Conservation (phyloP, 2,329 filamentous ascomycete species). For the Alternaria metachromatica region DNA sequence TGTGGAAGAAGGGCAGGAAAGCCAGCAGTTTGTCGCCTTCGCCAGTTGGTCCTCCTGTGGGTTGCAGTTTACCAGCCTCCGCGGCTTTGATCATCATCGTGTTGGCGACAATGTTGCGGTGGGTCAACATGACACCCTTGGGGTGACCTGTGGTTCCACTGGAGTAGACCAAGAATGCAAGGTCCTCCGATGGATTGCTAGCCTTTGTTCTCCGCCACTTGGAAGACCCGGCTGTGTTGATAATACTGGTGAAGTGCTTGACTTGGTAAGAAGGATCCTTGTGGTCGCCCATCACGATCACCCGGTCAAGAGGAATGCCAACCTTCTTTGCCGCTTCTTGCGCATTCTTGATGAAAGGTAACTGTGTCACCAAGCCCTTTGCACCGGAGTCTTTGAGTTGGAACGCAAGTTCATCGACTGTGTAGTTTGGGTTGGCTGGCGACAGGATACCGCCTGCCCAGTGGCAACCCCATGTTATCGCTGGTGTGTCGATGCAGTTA, state of each 20-base stretch:
- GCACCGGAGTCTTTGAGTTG: slow-evolving; percentile 82
- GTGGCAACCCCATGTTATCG: slow-evolving; percentile 76
- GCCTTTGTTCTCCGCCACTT: slow-evolving; percentile 65
- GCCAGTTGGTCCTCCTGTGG: slow-evolving; percentile 65
- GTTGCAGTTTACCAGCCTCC: slow-evolving; percentile 60
- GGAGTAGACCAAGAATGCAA: slow-evolving; percentile 86
- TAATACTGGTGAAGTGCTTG: slow-evolving; percentile 76
- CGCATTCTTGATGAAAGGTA: slow-evolving; percentile 68
- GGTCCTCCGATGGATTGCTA: slow-evolving; percentile 71
- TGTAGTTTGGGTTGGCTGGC: slow-evolving; percentile 91
- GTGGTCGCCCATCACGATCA: slow-evolving; percentile 77
- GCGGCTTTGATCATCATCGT: slow-evolving; percentile 51
- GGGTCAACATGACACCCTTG: slow-evolving; percentile 88
- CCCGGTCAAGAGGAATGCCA: slow-evolving; percentile 73
- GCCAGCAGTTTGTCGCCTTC: slow-evolving; percentile 76
- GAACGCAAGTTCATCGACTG: slow-evolving; percentile 79
- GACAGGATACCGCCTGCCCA: slow-evolving; percentile 84
- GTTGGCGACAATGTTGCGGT: slow-evolving; percentile 83
- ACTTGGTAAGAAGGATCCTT: slow-evolving; percentile 64
- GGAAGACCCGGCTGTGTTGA: slow-evolving; percentile 66
- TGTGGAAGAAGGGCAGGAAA: slow-evolving; percentile 89
- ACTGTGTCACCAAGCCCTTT: slow-evolving; percentile 77
- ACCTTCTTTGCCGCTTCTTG: slow-evolving; percentile 71
- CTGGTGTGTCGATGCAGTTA: slow-evolving; percentile 80
- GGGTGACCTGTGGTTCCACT: slow-evolving; percentile 90